Percentiles rank a stretch among this genome's conserved stretches.
Conservation (phyloP, 495 filamentous ascomycete species). For the Annulohypoxylon stygium region DNA sequence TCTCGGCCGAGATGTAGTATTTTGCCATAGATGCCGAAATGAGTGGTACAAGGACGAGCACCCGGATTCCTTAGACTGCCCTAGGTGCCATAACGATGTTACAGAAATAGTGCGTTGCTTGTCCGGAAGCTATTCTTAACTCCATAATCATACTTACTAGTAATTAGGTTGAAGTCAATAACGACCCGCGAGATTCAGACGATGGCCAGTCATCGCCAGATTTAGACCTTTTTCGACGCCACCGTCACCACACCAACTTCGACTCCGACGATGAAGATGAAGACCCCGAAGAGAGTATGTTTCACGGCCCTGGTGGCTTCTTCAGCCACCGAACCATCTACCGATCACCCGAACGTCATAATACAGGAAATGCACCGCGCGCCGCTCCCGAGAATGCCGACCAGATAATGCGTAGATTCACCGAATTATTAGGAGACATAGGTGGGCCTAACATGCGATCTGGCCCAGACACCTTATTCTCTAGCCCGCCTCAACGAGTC, state of each 20-base stretch:
- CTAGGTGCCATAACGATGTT: constrained; percentile 80
- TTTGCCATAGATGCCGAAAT: constrained; percentile 81
- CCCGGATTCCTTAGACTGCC: constrained; percentile 72
- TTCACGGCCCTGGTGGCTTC: constrained; percentile 62
- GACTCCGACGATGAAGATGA: constrained; percentile 61
- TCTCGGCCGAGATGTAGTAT: constrained; percentile 74
- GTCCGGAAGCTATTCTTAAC: background rate
- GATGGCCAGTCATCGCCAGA: constrained; percentile 58
- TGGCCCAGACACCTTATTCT: constrained; percentile 47
- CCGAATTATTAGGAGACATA: constrained; percentile 54
- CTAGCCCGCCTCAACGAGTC: constrained; percentile 31
- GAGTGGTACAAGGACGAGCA: constrained; percentile 82
- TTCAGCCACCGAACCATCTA: constrained; percentile 49
- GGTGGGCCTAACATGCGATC: constrained; percentile 40
- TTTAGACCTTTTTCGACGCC: constrained; percentile 43
- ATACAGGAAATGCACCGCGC: constrained; percentile 33
- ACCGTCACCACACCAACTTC: constrained; percentile 54
- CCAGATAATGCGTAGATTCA: constrained; percentile 58
- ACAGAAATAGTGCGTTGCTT: constrained; percentile 82
- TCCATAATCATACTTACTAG: constrained; percentile 13
- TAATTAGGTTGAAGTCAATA: constrained; percentile 54
- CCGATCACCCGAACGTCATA: constrained; percentile 44
- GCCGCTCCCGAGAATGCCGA: constrained; percentile 47
- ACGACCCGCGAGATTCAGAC: constrained; percentile 55
- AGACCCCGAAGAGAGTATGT: constrained; percentile 63